Evolutionary conservation across 208 protist species (phyloP).

Genomic region (Wallacemonas collosoma): DNA sequence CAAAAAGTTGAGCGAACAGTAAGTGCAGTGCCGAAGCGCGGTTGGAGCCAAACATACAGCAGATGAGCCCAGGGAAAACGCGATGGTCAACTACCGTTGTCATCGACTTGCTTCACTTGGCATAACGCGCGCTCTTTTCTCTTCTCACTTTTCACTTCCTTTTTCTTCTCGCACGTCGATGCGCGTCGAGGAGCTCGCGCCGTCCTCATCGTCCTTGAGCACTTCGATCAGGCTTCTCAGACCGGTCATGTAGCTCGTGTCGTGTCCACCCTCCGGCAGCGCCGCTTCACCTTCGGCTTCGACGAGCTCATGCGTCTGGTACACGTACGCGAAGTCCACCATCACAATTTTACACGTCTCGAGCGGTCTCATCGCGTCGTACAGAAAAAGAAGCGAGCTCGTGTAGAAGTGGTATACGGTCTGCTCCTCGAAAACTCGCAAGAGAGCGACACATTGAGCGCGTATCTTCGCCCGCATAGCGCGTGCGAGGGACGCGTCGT

Average conservation of each 20-base stretch:
- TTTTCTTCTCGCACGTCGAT: background rate
- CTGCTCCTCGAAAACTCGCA: constrained; percentile 27
- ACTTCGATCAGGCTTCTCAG: constrained; percentile 30
- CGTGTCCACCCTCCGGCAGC: constrained; percentile 11
- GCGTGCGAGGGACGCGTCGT: constrained; percentile 13
- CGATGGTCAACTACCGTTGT: too few relatives aligned
- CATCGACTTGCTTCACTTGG: too few relatives aligned
- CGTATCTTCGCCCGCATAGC: constrained; percentile 21
- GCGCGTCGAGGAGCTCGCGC: background rate
- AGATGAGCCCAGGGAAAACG: too few relatives aligned
- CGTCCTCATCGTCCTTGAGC: constrained; percentile 12
- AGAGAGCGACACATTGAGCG: constrained; percentile 14
- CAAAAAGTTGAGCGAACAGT: too few relatives aligned
- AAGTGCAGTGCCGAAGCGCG: too few relatives aligned
- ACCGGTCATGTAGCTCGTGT: constrained; percentile 37
- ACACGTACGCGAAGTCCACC: constrained; percentile 53
- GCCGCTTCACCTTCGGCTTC: constrained; percentile 32
- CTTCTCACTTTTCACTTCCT: background rate
- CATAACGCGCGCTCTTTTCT: too few relatives aligned
- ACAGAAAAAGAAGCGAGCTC: constrained; percentile 48
- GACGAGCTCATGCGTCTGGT: constrained; percentile 23
- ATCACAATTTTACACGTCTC: constrained; percentile 37
- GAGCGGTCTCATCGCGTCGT: constrained; percentile 35
- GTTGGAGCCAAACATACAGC: too few relatives aligned
- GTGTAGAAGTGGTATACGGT: constrained; percentile 47